Evolutionary conservation across 75 land plant species (phyloP).

Genomic region (Larix kaempferi): DNA sequence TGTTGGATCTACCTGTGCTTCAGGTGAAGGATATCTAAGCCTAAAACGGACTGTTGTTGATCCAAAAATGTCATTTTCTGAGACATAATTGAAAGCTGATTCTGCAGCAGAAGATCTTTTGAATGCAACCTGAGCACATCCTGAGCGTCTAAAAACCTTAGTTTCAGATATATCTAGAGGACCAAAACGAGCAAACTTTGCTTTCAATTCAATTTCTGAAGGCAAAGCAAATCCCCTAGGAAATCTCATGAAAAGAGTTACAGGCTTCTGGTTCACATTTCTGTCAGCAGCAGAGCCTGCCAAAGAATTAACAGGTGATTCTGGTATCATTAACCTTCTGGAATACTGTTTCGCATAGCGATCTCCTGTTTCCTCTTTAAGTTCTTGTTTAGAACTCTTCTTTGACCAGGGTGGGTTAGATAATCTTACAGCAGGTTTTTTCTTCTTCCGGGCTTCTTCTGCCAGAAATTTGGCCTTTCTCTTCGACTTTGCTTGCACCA

Average conservation of each 20-base stretch:
- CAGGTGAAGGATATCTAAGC: constrained; percentile 1
- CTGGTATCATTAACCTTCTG: neutral
- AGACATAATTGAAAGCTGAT: constrained; percentile 15
- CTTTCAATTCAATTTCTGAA: constrained; percentile 16
- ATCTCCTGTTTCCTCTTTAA: constrained; percentile 1
- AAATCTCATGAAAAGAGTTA: constrained; percentile 13
- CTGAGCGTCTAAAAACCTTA: constrained; percentile 13
- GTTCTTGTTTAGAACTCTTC: constrained; percentile 4
- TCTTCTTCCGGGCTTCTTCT: constrained; percentile 6
- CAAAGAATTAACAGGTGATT: neutral
- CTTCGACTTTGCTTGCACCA: neutral
- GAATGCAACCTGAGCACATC: constrained; percentile 22
- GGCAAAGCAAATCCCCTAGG: constrained; percentile 17
- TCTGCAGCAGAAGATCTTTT: constrained; percentile 17
- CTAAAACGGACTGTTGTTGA: constrained; percentile 8
- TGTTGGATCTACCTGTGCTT: neutral
- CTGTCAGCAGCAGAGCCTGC: neutral
- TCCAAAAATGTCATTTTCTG: constrained; percentile 13
- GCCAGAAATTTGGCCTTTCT: constrained; percentile 5
- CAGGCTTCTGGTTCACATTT: neutral
- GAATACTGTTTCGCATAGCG: constrained; percentile 7
- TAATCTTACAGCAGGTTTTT: constrained; percentile 2
- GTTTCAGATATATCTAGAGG: constrained; percentile 15
- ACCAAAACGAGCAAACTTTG: constrained; percentile 16
- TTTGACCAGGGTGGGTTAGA: neutral